Percentiles rank a stretch among this genome's conserved stretches.
These are phyloP conservation scores for Russula virescens DNA, from an alignment of 768 basidiomycete species.

Conservation along the genomic window DNA sequence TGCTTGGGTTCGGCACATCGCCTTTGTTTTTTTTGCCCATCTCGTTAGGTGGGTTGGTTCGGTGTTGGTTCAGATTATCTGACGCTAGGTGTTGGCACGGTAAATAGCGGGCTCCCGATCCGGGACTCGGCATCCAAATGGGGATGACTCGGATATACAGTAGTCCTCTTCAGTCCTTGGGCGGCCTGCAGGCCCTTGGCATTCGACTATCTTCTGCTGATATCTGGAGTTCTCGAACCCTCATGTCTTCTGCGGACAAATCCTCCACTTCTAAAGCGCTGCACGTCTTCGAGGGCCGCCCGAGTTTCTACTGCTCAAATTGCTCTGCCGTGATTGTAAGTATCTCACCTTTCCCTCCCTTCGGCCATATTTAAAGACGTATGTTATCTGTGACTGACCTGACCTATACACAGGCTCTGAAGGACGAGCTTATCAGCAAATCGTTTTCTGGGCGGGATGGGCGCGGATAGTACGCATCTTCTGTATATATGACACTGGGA, in stretches of 20 bases:
- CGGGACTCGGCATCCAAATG: not conserved
- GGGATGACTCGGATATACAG: no score
- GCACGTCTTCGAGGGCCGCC: constrained; percentile 57
- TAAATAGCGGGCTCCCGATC: no score
- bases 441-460: constrained; percentile 80
- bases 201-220: not conserved
- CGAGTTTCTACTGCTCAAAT: constrained; percentile 61
- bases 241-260: constrained; percentile 14
- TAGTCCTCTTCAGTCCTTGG: not conserved
- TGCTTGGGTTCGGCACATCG: constrained; percentile 50
- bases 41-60: no score
- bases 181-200: not conserved
- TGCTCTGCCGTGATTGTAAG: constrained; percentile 69
- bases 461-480: constrained; percentile 60
- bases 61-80: no score
- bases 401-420: constrained; percentile 48
- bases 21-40: constrained; percentile 67
- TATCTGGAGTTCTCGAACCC: not conserved
- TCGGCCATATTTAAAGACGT: constrained; percentile 2
- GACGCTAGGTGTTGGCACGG: no score
- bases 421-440: constrained; percentile 83
- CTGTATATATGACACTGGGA: not conserved
- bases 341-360: constrained; percentile 11
- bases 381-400: not conserved
- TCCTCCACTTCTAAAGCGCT: constrained; percentile 41